These are phyloP conservation scores for Globisporangium heterothallicum DNA, from an alignment of 352 stramenopile genomes.

Conservation along the genomic window DNA sequence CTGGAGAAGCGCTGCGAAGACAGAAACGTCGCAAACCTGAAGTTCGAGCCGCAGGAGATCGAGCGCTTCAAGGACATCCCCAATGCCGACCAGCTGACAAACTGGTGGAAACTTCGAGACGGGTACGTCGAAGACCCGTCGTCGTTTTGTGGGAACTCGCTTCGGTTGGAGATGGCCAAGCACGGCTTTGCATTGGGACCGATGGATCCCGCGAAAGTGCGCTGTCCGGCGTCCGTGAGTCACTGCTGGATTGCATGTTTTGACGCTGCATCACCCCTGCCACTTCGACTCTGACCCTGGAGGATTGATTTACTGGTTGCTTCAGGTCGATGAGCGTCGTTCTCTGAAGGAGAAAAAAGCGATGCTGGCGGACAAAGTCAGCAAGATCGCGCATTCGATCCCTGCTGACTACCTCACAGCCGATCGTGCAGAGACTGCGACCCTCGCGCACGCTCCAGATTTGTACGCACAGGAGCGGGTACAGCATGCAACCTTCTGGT, in stretches of 20 bases:
- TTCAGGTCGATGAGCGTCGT: slow-evolving; percentile 26
- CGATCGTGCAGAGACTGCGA: slow-evolving; percentile 15
- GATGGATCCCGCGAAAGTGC: slow-evolving; percentile 42
- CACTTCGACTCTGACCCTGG: no score
- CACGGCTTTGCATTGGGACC: slow-evolving; percentile 28
- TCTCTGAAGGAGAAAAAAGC: slow-evolving; percentile 24
- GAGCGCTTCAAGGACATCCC: slow-evolving; percentile 45
- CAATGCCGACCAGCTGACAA: slow-evolving; percentile 27
- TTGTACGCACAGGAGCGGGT: slow-evolving; percentile 40
- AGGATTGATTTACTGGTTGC: no score
- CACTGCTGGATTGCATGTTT: slow-evolving; percentile 1
- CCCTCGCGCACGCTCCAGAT: slow-evolving; percentile 25
- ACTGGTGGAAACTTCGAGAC: slow-evolving; percentile 46
- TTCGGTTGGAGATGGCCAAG: slow-evolving; percentile 36
- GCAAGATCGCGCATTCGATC: slow-evolving; percentile 24
- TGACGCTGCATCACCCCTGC: no score
- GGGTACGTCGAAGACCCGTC: slow-evolving; percentile 61
- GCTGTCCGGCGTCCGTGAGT: slow-evolving; percentile 25
- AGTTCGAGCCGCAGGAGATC: slow-evolving; percentile 52
- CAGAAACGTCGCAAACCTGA: slow-evolving; percentile 31
- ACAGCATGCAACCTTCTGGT: slow-evolving; percentile 3
- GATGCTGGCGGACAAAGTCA: slow-evolving; percentile 43
- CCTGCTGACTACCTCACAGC: slow-evolving; percentile 23
- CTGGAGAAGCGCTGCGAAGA: slow-evolving; percentile 26
- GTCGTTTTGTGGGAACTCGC: slow-evolving; percentile 29